Conservation (phyloP, 257 asterid genomes). For the Dorcoceras hygrometricum region DNA sequence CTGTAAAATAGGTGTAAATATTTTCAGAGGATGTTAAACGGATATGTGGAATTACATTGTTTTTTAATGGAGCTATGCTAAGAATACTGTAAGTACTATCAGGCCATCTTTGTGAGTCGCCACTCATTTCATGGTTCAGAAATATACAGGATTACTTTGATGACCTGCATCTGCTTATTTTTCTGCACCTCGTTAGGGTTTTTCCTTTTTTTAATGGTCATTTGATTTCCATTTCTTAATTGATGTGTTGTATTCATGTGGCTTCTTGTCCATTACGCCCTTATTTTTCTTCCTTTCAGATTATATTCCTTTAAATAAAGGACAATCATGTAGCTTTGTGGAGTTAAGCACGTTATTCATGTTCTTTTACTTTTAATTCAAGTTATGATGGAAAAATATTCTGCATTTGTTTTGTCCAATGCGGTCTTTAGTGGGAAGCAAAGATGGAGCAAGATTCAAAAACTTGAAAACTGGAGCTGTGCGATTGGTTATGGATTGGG, state of each 20-base stretch:
- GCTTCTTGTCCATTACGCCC: conserved; percentile 5
- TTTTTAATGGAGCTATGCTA: too few species aligned
- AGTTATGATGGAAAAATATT: conserved; percentile 1
- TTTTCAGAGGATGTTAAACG: not conserved
- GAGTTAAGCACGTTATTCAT: conserved; percentile 4
- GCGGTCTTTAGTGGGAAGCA: conserved; percentile 57
- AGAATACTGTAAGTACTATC: too few species aligned
- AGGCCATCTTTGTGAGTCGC: not conserved
- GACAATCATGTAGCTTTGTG: not conserved
- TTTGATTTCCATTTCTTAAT: not conserved
- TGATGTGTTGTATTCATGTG: not conserved
- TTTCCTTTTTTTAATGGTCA: not conserved
- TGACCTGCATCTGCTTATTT: not conserved
- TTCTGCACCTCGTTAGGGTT: not conserved
- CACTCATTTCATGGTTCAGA: conserved; percentile 11
- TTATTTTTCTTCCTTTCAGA: not conserved
- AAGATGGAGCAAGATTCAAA: conserved; percentile 51
- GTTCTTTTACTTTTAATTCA: conserved; percentile 4
- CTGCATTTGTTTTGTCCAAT: conserved; percentile 22
- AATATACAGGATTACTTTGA: conserved; percentile 7
- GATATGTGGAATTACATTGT: conserved; percentile 1
- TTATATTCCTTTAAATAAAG: conserved; percentile 7
- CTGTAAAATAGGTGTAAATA: conserved; percentile 4
- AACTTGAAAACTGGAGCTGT: conserved; percentile 90
- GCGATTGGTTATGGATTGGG: conserved; percentile 89